Evolutionary conservation across 148 eudicot species (phyloP), one percentile per base, ranked within the genome.

Genomic region (Pharnaceum exiguum): DNA sequence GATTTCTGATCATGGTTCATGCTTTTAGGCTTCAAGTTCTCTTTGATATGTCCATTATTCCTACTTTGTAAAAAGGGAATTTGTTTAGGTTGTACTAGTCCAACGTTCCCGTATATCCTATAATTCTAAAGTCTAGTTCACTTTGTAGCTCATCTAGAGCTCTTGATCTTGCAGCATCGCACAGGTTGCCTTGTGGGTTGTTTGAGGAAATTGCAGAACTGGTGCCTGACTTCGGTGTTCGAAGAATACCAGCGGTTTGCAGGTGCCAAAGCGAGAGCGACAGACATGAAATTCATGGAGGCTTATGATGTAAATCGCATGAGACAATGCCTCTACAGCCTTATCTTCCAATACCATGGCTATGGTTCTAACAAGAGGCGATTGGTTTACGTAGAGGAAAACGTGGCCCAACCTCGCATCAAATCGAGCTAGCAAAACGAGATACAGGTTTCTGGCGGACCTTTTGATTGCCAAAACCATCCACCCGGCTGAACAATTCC

Each of bases 131-230:
- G n/a, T n/a, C n/a, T n/a, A n/a, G n/a, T n/a, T 15, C 19, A 31
- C 9, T 10, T 3, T 12, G 15, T 31, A 3, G 54, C 69, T 65
- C 2, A 65, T 46, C 23, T 24, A 5, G 21, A 16, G 32, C 18
- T 7, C n/a, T 39, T 38, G 46, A 19, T 73, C 30, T 55, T 72
- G 61, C 85, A 85, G 93, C 93, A 85, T 67, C 81, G 88, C n/a
- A 85, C 94, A 3, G 88, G 94, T 24, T 79, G 85, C 51, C 54
- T 85, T 1, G 88, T 85, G 18, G 88, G 88, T 16, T 85, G 88
- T 71, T 58, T 85, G 27, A 75, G 94, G 63, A 85, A 82, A 64
- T 27, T 77, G 48, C 94, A 82, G 70, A 79, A 71, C 52, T 85
- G 94, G 88, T 79, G 85, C 27, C 8, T 87, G 62, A 24, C 77